A percentile compares a stretch with the other conserved stretches of the same genome.
Conservation (phyloP, 768 basidiomycete species). For the Phanerodontia chrysosporium region DNA sequence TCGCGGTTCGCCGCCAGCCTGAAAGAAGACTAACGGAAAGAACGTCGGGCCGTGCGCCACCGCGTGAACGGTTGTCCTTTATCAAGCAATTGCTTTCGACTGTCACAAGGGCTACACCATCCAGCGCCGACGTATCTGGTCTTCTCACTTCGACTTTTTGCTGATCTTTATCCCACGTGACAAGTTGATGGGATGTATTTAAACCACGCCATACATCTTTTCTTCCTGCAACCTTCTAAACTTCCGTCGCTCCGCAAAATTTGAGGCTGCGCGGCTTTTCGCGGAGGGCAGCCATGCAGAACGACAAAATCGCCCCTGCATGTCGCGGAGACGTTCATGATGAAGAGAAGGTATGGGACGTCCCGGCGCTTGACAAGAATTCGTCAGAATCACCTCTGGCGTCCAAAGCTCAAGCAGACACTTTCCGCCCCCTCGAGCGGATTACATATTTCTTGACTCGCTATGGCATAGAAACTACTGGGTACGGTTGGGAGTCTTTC, state of each 20-base stretch:
- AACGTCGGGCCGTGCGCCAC: too few species aligned
- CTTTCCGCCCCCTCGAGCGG: constrained; percentile 6
- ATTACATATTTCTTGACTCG: constrained; percentile 27
- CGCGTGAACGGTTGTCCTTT: too few species aligned
- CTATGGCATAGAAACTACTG: constrained; percentile 39
- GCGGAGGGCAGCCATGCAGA: neutral
- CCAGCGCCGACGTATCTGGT: too few species aligned
- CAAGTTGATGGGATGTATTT: neutral
- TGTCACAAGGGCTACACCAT: too few species aligned
- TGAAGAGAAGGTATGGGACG: neutral
- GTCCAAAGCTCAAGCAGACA: neutral
- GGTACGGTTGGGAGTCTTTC: constrained; percentile 20
- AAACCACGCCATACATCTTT: neutral
- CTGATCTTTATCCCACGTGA: constrained; percentile 1
- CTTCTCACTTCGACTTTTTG: neutral
- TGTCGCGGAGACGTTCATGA: neutral
- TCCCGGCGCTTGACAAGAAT: neutral
- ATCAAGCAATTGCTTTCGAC: too few species aligned
- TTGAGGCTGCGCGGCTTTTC: neutral
- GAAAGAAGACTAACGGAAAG: too few species aligned
- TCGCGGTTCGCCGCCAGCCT: too few species aligned
- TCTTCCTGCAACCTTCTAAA: neutral
- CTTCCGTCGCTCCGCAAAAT: neutral
- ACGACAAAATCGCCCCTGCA: neutral
- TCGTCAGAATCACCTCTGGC: neutral